phyloP scores from a whole-genome alignment of 2,329 filamentous ascomycete genomes.

The Tolypocladium sp. region DNA sequence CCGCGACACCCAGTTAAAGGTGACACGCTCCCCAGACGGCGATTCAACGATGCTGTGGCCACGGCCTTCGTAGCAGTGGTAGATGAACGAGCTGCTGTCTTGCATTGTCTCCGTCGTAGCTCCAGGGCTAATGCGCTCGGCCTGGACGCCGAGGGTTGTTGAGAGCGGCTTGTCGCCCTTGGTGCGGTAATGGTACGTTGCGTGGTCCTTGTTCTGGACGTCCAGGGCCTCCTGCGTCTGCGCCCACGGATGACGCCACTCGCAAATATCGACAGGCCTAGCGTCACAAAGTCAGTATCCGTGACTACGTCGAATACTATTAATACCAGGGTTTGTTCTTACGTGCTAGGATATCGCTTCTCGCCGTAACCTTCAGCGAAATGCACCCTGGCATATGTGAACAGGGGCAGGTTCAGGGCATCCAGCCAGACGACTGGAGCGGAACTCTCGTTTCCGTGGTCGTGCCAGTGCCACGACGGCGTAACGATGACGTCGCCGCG shows the following conservation, averaged over 20 bases:
- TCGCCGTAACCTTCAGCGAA: too few species aligned
- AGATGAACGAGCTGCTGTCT: slow-evolving; percentile 41
- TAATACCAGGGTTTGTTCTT: too few species aligned
- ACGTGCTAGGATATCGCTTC: too few species aligned
- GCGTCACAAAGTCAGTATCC: too few species aligned
- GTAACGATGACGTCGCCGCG: too few species aligned
- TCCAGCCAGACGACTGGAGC: too few species aligned
- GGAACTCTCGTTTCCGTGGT: too few species aligned
- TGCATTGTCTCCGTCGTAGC: slow-evolving; percentile 21
- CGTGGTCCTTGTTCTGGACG: slow-evolving; percentile 13
- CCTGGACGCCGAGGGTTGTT: slow-evolving; percentile 36
- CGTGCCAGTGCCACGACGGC: too few species aligned
- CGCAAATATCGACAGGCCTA: background rate
- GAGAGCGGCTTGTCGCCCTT: slow-evolving; percentile 23
- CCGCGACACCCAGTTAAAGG: slow-evolving; percentile 31
- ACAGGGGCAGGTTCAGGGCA: too few species aligned
- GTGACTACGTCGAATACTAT: too few species aligned
- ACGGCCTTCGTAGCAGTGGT: slow-evolving; percentile 40
- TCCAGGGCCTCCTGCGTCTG: slow-evolving; percentile 30
- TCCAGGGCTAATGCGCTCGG: slow-evolving; percentile 34
- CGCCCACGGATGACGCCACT: slow-evolving; percentile 35
- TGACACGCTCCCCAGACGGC: slow-evolving; percentile 17
- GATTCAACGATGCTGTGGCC: slow-evolving; percentile 32
- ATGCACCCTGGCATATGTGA: too few species aligned
- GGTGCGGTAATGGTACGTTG: slow-evolving; percentile 27